Evolutionary conservation across 495 filamentous ascomycete species (phyloP).

Genomic region (Chaetomium tenue): DNA sequence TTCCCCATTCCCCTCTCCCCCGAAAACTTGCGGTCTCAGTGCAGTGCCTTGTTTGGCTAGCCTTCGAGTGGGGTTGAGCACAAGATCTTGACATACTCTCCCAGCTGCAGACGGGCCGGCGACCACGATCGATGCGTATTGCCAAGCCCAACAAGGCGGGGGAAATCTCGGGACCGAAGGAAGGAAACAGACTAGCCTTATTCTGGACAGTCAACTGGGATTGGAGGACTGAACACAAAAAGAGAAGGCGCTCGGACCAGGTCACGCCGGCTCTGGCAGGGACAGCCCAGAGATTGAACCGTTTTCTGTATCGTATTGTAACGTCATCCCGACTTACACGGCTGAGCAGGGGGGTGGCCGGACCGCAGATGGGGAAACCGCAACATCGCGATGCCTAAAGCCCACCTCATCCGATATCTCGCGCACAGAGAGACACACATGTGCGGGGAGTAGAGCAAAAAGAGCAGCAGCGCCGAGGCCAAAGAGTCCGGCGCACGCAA

Average conservation of each 20-base stretch:
- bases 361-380: slow-evolving; percentile 25
- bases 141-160: background rate
- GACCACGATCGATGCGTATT: background rate
- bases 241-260: background rate
- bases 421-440: slow-evolving; percentile 7
- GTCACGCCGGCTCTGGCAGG: background rate
- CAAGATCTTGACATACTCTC: background rate
- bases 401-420: background rate
- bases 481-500: slow-evolving; percentile 28
- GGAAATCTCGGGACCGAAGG: slow-evolving; percentile 9
- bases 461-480: slow-evolving; percentile 1
- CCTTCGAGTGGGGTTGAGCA: background rate
- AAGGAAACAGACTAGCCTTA: no score
- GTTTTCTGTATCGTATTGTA: slow-evolving; percentile 19
- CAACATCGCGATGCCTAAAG: slow-evolving; percentile 6
- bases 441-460: slow-evolving; percentile 13
- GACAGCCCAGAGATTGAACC: background rate
- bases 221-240: slow-evolving; percentile 17
- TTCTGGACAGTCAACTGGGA: background rate
- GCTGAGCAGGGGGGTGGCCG: slow-evolving; percentile 7
- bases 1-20: no score
- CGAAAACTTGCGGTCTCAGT: no score
- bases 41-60: no score
- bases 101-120: slow-evolving; percentile 13
- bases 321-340: slow-evolving; percentile 8